Conservation (phyloP, 106 monocot genomes). For the Allium fistulosum region DNA sequence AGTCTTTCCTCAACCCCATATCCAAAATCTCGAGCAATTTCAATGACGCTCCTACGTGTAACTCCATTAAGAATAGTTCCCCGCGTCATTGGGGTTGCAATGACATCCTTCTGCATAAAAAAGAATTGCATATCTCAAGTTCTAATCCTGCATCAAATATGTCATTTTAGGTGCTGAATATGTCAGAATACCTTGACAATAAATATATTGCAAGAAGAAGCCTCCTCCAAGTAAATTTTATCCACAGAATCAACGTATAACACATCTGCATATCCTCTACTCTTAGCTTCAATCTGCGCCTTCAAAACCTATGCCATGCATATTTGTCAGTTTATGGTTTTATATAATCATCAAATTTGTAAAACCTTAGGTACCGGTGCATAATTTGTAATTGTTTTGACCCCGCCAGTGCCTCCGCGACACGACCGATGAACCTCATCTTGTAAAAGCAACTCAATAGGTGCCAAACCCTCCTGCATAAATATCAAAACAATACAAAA, state of each 20-base stretch:
- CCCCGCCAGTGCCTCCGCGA: slow-evolving; percentile 58
- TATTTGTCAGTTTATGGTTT: neutral
- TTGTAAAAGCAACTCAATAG: slow-evolving; percentile 41
- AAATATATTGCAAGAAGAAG: slow-evolving; percentile 84
- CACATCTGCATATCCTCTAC: slow-evolving; percentile 22
- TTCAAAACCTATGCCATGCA: slow-evolving; percentile 17
- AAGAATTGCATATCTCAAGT: neutral
- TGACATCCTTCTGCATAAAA: slow-evolving; percentile 24
- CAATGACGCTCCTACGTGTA: slow-evolving; percentile 60
- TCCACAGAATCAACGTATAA: slow-evolving; percentile 47
- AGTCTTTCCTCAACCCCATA: slow-evolving; percentile 56
- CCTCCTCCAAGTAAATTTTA: slow-evolving; percentile 83
- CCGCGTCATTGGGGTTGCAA: slow-evolving; percentile 34
- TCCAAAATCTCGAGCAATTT: slow-evolving; percentile 30
- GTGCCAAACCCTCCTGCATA: slow-evolving; percentile 40
- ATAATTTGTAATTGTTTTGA: slow-evolving; percentile 63
- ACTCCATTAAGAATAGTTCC: slow-evolving; percentile 56
- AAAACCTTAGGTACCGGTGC: slow-evolving; percentile 26
- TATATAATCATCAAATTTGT: neutral
- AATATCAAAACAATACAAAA: neutral
- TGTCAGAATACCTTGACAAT: slow-evolving; percentile 53
- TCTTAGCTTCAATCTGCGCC: slow-evolving; percentile 18
- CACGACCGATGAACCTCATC: slow-evolving; percentile 38
- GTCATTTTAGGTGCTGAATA: neutral
- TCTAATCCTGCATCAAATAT: neutral